Evolutionary conservation across 768 basidiomycete genomes (phyloP).

Genomic region (Chalciporus pseudorubinellus): DNA sequence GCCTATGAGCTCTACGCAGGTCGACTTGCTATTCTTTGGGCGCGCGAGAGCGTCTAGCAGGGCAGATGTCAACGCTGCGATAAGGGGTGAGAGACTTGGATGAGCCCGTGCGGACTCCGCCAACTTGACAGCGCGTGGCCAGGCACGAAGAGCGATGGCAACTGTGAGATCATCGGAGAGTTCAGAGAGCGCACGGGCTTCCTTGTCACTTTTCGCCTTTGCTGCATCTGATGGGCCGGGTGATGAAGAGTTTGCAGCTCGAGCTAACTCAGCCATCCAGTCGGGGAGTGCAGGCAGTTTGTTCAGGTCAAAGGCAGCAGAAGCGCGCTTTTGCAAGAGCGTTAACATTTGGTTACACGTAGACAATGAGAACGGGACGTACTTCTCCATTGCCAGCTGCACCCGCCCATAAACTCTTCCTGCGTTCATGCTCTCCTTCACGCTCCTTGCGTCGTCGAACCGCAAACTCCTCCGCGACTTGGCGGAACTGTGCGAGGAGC

Average conservation of each 20-base stretch:
- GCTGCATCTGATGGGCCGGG: constrained; percentile 37
- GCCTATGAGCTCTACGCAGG: constrained; percentile 66
- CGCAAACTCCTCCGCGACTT: constrained; percentile 88
- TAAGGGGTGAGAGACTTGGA: constrained; percentile 59
- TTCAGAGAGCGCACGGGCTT: constrained; percentile 84
- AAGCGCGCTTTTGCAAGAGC: constrained; percentile 28
- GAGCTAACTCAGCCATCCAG: constrained; percentile 71
- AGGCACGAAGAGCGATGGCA: constrained; percentile 83
- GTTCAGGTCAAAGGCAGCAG: constrained; percentile 34
- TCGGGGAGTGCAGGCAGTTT: constrained; percentile 64
- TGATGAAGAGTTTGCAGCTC: constrained; percentile 43
- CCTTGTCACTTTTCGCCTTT: constrained; percentile 76
- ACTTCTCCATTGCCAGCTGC: constrained; percentile 45
- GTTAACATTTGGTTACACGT: background rate
- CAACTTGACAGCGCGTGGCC: constrained; percentile 81
- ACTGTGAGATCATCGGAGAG: constrained; percentile 92
- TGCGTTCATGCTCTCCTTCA: constrained; percentile 87
- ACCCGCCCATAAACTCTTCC: constrained; percentile 69
- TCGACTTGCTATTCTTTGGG: constrained; percentile 73
- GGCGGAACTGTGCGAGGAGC: constrained; percentile 81
- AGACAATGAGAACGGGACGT: constrained; percentile 12
- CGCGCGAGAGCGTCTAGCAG: constrained; percentile 73
- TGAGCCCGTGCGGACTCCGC: constrained; percentile 83
- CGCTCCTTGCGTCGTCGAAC: constrained; percentile 89
- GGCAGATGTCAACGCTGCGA: constrained; percentile 63